Evolutionary conservation across 2,329 filamentous ascomycete species (phyloP), one percentile per base, ranked within the genome.

Genomic region (Fonsecaea nubica): DNA sequence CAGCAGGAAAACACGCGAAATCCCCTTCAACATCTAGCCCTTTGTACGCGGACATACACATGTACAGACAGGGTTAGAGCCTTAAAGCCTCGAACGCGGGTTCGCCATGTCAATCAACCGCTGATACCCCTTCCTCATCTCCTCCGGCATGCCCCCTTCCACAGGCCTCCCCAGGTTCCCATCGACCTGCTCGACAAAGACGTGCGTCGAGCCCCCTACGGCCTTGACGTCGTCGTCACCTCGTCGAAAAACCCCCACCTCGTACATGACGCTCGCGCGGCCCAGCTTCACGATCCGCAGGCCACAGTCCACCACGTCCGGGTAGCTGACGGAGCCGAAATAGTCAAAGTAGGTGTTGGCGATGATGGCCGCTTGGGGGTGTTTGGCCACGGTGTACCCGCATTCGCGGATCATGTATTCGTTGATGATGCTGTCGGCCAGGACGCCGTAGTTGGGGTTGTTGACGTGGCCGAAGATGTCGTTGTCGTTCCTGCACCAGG

Each of bases 381-480:
- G 91, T 4, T 85, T 86, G 8, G 86, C 85, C 3, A 92, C 93
- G 69, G 90, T 80, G 60, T 96, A 86, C 12, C 86, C 86, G 77
- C 92, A 96, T 74, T 91, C 83, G 59, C 89, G 83, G 68, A 96
- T 92, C 21, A 98, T 86, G 77, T 95, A 98, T 58, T 90, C 86
- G 78, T 97, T 98, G 76, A 96, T 88, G 66, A 96, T 87, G 1
- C 92, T 93, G 80, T 98, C 94, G 77, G 96, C 94, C 64, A 96
- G 84, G 68, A 91, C 90, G 74, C 91, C 91, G 79, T 97, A 97
- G 62, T 95, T 85, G 45, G 89, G 91, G 76, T 96, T 97, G 81
- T 97, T 97, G 84, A 96, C 87, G 76, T 98, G 94, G 67, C 92
- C 86, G 78, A 95, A 97, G 91, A 96, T 95, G 81, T 97, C 93